Conservation (phyloP, 2,329 filamentous ascomycete genomes). For the Xylaria sp. region DNA sequence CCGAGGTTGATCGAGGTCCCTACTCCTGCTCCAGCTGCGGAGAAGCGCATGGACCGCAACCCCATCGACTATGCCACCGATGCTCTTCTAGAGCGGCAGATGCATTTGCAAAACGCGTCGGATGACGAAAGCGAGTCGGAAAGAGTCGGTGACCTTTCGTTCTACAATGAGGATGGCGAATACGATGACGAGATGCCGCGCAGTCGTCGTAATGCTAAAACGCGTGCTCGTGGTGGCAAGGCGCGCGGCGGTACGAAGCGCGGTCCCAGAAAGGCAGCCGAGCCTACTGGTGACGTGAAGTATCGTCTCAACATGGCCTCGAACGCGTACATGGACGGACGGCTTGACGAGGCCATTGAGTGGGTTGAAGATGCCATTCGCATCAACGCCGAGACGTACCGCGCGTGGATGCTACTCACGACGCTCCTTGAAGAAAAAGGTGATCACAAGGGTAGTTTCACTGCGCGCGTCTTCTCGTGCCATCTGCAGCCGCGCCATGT, state of each 20-base stretch:
- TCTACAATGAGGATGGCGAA: not conserved
- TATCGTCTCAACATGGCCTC: conserved; percentile 61
- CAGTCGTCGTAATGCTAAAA: not conserved
- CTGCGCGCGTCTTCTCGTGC: conserved; percentile 56
- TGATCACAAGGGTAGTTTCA: conserved; percentile 51
- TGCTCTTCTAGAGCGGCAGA: conserved; percentile 26
- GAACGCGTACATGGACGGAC: conserved; percentile 57
- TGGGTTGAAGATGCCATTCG: conserved; percentile 59
- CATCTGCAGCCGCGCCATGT: conserved; percentile 58
- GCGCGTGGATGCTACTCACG: conserved; percentile 59
- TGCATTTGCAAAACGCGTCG: conserved; percentile 17
- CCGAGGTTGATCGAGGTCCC: not conserved
- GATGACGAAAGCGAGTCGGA: conserved; percentile 16
- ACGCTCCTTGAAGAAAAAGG: conserved; percentile 58
- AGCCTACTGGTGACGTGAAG: conserved; percentile 67
- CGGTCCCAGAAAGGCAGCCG: conserved; percentile 56
- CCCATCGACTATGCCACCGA: conserved; percentile 22
- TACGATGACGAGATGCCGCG: conserved; percentile 5
- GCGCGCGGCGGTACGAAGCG: conserved; percentile 26
- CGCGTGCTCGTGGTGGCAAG: conserved; percentile 13
- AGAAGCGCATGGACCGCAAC: conserved; percentile 10
- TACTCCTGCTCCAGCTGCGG: not conserved
- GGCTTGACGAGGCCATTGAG: conserved; percentile 55
- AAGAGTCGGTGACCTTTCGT: not conserved
- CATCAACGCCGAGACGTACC: conserved; percentile 62